A percentile compares a stretch with the other conserved stretches of the same genome.
phyloP scores from a whole-genome alignment of 192 early-diverging fungal genomes.

The Dissophora ornata region DNA sequence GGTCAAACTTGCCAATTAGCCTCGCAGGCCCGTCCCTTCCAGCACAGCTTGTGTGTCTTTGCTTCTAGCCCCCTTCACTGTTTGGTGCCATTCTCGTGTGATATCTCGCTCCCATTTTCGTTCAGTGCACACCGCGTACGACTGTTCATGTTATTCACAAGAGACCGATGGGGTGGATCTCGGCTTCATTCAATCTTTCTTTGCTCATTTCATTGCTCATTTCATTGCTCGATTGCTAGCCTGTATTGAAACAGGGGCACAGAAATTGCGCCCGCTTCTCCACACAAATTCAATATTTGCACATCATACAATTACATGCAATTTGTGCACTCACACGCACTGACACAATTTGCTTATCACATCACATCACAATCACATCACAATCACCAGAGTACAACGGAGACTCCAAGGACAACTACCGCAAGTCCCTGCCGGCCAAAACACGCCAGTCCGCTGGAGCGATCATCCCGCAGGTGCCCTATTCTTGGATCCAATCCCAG shows the following conservation, averaged over 20 bases:
- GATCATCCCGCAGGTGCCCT: slow-evolving; percentile 53
- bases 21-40: too few relatives aligned
- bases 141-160: too few relatives aligned
- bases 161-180: too few relatives aligned
- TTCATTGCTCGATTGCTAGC: background rate
- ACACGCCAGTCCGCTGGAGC: slow-evolving; percentile 36
- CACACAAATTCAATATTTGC: background rate
- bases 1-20: too few relatives aligned
- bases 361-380: too few relatives aligned
- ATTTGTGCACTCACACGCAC: too few relatives aligned
- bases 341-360: background rate
- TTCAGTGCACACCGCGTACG: too few relatives aligned
- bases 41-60: too few relatives aligned
- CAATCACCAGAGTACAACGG: slow-evolving; percentile 17
- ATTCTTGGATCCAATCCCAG: slow-evolving; percentile 51
- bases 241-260: slow-evolving; percentile 1
- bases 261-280: background rate
- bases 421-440: slow-evolving; percentile 48
- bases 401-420: slow-evolving; percentile 27
- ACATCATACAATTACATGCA: background rate
- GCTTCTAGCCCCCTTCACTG: too few relatives aligned
- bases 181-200: too few relatives aligned
- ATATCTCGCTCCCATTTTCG: too few relatives aligned
- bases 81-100: too few relatives aligned
- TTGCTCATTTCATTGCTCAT: background rate